These are phyloP conservation scores for Beauveria brongniartii DNA, from an alignment of 2,329 filamentous ascomycete genomes.

Conservation along the genomic window DNA sequence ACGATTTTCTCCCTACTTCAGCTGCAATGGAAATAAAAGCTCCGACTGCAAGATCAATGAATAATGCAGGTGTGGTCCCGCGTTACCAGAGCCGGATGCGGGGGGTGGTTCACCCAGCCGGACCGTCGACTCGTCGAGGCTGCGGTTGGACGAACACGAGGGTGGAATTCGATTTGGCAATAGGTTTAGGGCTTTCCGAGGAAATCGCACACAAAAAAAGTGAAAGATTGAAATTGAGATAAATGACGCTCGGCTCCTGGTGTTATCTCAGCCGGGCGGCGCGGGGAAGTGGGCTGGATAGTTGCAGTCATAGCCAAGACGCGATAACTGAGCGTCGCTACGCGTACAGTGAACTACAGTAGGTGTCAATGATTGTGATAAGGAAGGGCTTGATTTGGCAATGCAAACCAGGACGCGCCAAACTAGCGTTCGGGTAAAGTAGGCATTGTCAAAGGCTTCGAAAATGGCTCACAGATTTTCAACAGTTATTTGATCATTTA, in stretches of 20 bases:
- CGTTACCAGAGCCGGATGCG: background rate
- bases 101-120: background rate
- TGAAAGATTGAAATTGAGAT: background rate
- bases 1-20: background rate
- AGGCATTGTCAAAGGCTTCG: background rate
- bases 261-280: slow-evolving; percentile 1
- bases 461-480: background rate
- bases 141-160: background rate
- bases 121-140: background rate
- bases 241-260: background rate
- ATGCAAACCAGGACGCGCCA: background rate
- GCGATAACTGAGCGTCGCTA: background rate
- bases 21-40: background rate
- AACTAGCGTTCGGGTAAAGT: background rate
- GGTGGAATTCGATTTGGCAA: background rate
- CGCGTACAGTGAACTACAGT: background rate
- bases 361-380: background rate
- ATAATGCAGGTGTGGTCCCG: background rate
- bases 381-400: background rate
- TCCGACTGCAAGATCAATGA: background rate
- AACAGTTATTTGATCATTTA: background rate
- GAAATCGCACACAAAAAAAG: background rate
- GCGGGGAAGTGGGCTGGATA: slow-evolving; percentile 8
- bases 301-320: background rate
- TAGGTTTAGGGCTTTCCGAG: slow-evolving; percentile 6